phyloP scores from a whole-genome alignment of 371 early-diverging fungal genomes.

The Actinomucor elegans region DNA sequence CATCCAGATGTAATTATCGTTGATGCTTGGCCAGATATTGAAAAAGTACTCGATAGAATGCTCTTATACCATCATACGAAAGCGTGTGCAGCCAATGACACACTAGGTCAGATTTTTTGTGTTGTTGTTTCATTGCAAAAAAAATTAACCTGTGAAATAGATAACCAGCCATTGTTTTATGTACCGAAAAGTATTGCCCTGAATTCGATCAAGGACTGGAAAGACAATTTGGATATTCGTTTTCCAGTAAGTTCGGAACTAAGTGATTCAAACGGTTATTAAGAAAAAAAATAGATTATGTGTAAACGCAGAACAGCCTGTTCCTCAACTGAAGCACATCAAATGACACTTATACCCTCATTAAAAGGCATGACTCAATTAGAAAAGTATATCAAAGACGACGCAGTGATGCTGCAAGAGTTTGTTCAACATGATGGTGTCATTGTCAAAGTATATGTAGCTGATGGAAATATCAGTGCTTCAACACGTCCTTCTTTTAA shows the following conservation, averaged over 20 bases:
- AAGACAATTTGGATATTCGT: slow-evolving; percentile 13
- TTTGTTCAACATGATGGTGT: slow-evolving; percentile 52
- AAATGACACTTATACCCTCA: slow-evolving; percentile 46
- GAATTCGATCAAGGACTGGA: slow-evolving; percentile 17
- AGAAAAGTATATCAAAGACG: slow-evolving; percentile 16
- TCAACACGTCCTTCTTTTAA: slow-evolving; percentile 46
- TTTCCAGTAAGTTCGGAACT: slow-evolving; percentile 30
- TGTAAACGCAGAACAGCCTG: slow-evolving; percentile 51
- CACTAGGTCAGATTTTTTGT: slow-evolving; percentile 10
- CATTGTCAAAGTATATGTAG: slow-evolving; percentile 48
- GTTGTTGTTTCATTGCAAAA: background rate
- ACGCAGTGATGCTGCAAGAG: slow-evolving; percentile 45
- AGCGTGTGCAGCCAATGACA: slow-evolving; percentile 5
- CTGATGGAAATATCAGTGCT: slow-evolving; percentile 37
- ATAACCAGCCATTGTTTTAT: slow-evolving; percentile 22
- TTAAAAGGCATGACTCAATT: slow-evolving; percentile 16
- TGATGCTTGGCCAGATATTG: slow-evolving; percentile 41
- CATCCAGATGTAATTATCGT: slow-evolving; percentile 36
- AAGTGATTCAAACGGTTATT: background rate
- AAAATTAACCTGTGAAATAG: background rate
- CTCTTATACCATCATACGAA: slow-evolving; percentile 22
- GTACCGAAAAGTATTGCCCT: slow-evolving; percentile 26
- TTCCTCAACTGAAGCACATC: slow-evolving; percentile 42
- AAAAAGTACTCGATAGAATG: slow-evolving; percentile 38
- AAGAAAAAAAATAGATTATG: slow-evolving; percentile 23